A percentile compares a stretch with the other conserved stretches of the same genome.
These are phyloP conservation scores for Escovopsis weberi DNA, from an alignment of 2,329 filamentous ascomycete genomes.

Conservation along the genomic window DNA sequence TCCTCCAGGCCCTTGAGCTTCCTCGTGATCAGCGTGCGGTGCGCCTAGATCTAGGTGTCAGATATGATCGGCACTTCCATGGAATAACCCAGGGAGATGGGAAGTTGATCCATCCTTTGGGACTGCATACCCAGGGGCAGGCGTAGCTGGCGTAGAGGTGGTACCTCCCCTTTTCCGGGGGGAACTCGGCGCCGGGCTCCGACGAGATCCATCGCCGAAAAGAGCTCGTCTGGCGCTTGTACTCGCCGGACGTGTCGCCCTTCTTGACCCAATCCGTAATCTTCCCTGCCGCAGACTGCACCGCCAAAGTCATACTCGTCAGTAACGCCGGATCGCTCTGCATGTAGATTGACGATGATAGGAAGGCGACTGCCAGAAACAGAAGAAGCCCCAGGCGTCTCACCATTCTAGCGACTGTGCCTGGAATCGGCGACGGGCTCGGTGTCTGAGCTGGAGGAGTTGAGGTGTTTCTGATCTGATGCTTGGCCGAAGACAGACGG, in stretches of 20 bases:
- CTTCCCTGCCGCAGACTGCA: background rate
- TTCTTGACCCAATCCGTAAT: conserved; percentile 78
- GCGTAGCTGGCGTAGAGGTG: conserved; percentile 93
- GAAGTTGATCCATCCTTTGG: background rate
- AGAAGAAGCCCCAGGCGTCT: too few relatives aligned
- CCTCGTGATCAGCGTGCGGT: conserved; percentile 72
- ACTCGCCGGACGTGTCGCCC: conserved; percentile 70
- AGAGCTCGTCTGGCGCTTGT: conserved; percentile 72
- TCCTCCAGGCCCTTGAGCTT: conserved; percentile 88
- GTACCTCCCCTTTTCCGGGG: conserved; percentile 77
- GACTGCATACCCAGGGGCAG: conserved; percentile 59
- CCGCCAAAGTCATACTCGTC: conserved; percentile 3
- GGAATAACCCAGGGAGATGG: background rate
- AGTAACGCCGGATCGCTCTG: background rate
- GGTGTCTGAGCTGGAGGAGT: too few relatives aligned
- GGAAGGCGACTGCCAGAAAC: too few relatives aligned
- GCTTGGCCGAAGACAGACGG: too few relatives aligned
- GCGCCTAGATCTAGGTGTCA: conserved; percentile 33
- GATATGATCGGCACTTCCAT: background rate
- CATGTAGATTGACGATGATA: background rate
- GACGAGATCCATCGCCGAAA: conserved; percentile 73
- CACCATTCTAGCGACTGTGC: too few relatives aligned
- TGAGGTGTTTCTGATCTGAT: too few relatives aligned
- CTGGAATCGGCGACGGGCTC: too few relatives aligned
- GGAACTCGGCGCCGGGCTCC: conserved; percentile 58